These are phyloP conservation scores for Phytopythium boreale DNA, from an alignment of 352 stramenopile species.

Conservation along the genomic window DNA sequence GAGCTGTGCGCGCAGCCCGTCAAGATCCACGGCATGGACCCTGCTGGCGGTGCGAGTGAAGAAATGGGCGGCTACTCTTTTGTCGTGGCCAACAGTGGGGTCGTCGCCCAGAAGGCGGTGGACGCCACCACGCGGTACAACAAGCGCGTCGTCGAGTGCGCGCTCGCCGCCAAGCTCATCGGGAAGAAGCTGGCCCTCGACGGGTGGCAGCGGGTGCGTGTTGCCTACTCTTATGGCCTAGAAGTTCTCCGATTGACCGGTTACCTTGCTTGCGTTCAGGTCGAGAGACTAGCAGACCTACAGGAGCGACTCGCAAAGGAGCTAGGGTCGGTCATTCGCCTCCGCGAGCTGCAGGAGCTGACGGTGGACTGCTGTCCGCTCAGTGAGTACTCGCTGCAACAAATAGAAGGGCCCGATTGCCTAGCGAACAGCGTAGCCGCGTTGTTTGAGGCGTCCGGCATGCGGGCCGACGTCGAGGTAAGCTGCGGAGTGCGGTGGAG, in stretches of 20 bases:
- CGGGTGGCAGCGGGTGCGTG: conserved; percentile 37
- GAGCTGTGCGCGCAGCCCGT: conserved; percentile 25
- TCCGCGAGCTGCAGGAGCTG: conserved; percentile 30
- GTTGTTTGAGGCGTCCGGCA: conserved; percentile 30
- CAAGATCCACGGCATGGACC: conserved; percentile 14
- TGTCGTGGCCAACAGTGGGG: conserved; percentile 72
- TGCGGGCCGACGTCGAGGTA: conserved; percentile 34
- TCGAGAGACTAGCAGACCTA: conserved; percentile 42
- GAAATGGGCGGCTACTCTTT: conserved; percentile 35
- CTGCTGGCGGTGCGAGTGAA: neutral
- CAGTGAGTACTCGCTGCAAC: conserved; percentile 22
- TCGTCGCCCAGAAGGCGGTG: conserved; percentile 73
- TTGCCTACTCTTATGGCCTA: neutral
- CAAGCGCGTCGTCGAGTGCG: conserved; percentile 78
- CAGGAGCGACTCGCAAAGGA: conserved; percentile 20
- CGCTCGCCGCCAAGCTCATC: conserved; percentile 68
- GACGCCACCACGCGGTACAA: conserved; percentile 64
- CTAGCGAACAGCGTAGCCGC: conserved; percentile 15
- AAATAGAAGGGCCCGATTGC: conserved; percentile 22
- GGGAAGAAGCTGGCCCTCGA: conserved; percentile 35
- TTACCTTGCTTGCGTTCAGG: conserved; percentile 12
- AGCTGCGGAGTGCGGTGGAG: neutral
- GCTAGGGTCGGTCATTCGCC: neutral
- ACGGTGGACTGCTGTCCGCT: conserved; percentile 15
- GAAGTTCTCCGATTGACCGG: neutral